A percentile compares a stretch with the other conserved stretches of the same genome.
Evolutionary conservation across 345 rosid species (phyloP).

Genomic region (Gynandropsis gynandra): DNA sequence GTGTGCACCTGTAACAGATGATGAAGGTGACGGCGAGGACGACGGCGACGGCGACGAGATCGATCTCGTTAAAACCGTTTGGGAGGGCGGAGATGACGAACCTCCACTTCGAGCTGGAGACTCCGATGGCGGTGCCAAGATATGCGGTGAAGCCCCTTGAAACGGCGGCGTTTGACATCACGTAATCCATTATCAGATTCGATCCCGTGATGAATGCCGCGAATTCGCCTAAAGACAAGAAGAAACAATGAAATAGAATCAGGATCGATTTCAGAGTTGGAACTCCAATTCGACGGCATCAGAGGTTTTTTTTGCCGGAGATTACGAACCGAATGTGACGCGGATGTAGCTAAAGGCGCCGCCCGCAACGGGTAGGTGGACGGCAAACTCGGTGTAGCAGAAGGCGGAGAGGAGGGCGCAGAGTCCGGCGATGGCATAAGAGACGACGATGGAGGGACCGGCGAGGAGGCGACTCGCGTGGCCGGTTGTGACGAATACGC

Average conservation of each 20-base stretch:
- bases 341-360: conserved; percentile 95
- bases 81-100: conserved; percentile 46
- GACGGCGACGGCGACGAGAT: conserved; percentile 48
- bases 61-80: conserved; percentile 70
- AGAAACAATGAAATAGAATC: conserved; percentile 7
- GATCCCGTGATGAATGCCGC: conserved; percentile 89
- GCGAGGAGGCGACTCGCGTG: conserved; percentile 49
- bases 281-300: not conserved
- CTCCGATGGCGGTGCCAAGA: conserved; percentile 62
- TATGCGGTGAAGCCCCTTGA: conserved; percentile 74
- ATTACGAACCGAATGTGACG: conserved; percentile 60
- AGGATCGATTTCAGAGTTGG: not conserved
- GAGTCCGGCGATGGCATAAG: conserved; percentile 94
- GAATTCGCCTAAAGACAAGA: conserved; percentile 48
- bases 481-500: conserved; percentile 82
- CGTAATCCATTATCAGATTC: conserved; percentile 80
- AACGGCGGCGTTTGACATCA: conserved; percentile 88
- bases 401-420: conserved; percentile 94
- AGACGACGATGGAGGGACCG: conserved; percentile 73
- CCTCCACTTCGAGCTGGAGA: conserved; percentile 65
- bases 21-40: conserved; percentile 52
- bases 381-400: conserved; percentile 98
- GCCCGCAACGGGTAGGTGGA: conserved; percentile 94
- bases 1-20: conserved; percentile 52
- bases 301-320: conserved; percentile 12